Conservation (phyloP, 2,329 filamentous ascomycete genomes). For the Elsinoe arachidis region DNA sequence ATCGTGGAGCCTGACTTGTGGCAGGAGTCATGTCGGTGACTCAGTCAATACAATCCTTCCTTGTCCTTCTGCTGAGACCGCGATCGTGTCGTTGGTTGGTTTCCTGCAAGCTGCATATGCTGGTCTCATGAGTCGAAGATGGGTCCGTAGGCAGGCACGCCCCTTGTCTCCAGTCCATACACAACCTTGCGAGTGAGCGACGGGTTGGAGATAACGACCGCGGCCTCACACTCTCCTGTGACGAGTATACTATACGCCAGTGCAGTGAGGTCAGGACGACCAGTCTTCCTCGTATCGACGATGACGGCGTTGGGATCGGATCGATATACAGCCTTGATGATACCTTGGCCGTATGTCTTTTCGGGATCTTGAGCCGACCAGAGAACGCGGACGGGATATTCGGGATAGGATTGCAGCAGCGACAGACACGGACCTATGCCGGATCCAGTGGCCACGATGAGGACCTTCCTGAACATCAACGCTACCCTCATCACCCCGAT, state of each 20-base stretch:
- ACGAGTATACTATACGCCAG: slow-evolving; percentile 44
- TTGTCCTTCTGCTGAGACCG: neutral
- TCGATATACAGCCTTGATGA: slow-evolving; percentile 47
- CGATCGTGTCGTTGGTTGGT: neutral
- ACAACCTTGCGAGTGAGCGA: slow-evolving; percentile 59
- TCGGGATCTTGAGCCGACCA: slow-evolving; percentile 59
- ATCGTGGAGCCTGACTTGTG: neutral
- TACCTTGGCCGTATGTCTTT: slow-evolving; percentile 51
- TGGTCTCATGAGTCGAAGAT: slow-evolving; percentile 57
- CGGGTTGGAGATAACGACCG: slow-evolving; percentile 65
- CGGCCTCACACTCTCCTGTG: slow-evolving; percentile 51
- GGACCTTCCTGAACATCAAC: slow-evolving; percentile 54
- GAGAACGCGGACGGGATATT: slow-evolving; percentile 50
- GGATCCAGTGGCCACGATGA: slow-evolving; percentile 63
- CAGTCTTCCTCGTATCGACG: slow-evolving; percentile 54
- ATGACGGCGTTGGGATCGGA: slow-evolving; percentile 57
- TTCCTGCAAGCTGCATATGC: neutral
- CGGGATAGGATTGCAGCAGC: slow-evolving; percentile 44
- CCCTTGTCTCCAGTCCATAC: slow-evolving; percentile 57
- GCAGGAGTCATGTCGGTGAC: neutral
- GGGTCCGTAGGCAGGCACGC: slow-evolving; percentile 60
- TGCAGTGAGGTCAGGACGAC: slow-evolving; percentile 53
- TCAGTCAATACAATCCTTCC: neutral
- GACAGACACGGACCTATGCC: slow-evolving; percentile 63
- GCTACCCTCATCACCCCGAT: slow-evolving; percentile 61